Evolutionary conservation across 441 rosid genomes (phyloP), one percentile per base, ranked within the genome.

Genomic region (Adansonia grandidieri): DNA sequence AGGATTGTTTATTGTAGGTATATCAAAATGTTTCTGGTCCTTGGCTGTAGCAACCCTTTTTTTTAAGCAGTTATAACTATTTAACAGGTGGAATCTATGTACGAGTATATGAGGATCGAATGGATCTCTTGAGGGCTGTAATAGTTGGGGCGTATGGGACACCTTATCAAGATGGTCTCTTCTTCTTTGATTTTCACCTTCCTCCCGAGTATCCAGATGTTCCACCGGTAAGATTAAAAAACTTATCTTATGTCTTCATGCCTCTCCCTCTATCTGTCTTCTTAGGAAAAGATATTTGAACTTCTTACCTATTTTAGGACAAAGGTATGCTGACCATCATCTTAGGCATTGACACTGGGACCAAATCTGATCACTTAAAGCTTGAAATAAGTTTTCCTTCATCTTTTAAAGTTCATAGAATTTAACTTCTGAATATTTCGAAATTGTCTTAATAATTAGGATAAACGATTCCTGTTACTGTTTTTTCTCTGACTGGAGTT

Each of bases 161-260:
- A 42, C 99, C 99, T 56, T 96, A 96, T 85, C 99, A 96, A 86
- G 99, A 96, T 82, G 98, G 99, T 79, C 93, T 96, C 61, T 96
- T 96, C 86, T 93, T 94, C 85, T 96, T 96, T 71, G 98, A 96
- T 88, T 96, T 96, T 84, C 97, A 91, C 81, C 97, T 94, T 79
- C 97, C 98, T 10, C 86, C 92, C 14, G 96, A 91, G 51, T 94
- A 96, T 84, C 98, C 99, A 20, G 86, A 82, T 86, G 95, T 90
- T 70, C 99, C 99, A 73, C 99, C 90, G 74, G 99, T 96, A 86
- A 82, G 90, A 70, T 9, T 57, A 50, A 11, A 63, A 69, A 13
- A 42, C 54, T 44, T 65, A 14, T 58, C 65, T 54, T 42, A 42
- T 44, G 6, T 66, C 28, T 44, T 67, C 53, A 1, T 66, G 3